Evolutionary conservation across 2,329 filamentous ascomycete genomes (phyloP).

Genomic region (Trichoderma sp.): DNA sequence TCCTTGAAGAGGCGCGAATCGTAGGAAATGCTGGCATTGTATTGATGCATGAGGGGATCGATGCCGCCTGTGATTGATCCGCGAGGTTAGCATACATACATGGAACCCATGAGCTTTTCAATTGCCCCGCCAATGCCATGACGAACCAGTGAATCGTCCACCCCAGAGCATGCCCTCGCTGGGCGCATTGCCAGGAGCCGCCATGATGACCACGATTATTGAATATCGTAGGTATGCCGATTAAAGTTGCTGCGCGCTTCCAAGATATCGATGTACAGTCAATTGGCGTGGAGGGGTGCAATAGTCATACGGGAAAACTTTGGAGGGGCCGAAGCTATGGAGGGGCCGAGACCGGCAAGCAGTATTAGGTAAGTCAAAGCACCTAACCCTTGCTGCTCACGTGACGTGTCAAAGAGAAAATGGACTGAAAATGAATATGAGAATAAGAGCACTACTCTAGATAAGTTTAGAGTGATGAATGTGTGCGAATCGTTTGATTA

Average conservation of each 20-base stretch:
- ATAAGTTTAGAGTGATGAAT: not conserved
- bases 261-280: no score
- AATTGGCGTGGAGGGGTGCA: no score
- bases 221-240: not conserved
- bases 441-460: not conserved
- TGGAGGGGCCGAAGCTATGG: no score
- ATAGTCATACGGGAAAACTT: no score
- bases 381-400: not conserved
- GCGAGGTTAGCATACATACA: slow-evolving; percentile 31
- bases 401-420: not conserved
- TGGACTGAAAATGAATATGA: not conserved
- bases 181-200: slow-evolving; percentile 29
- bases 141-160: slow-evolving; percentile 51
- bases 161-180: slow-evolving; percentile 42
- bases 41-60: slow-evolving; percentile 82
- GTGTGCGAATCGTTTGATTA: not conserved
- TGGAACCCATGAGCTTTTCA: slow-evolving; percentile 25
- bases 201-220: not conserved
- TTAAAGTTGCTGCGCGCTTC: no score
- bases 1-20: slow-evolving; percentile 76
- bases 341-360: not conserved
- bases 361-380: no score
- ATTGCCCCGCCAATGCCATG: slow-evolving; percentile 19
- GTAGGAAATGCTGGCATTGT: slow-evolving; percentile 72
- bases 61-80: slow-evolving; percentile 47